Percentiles rank a stretch among this genome's conserved stretches.
These are phyloP conservation scores for Xylaria flabelliformis DNA, from an alignment of 495 filamentous ascomycete species.

Conservation along the genomic window DNA sequence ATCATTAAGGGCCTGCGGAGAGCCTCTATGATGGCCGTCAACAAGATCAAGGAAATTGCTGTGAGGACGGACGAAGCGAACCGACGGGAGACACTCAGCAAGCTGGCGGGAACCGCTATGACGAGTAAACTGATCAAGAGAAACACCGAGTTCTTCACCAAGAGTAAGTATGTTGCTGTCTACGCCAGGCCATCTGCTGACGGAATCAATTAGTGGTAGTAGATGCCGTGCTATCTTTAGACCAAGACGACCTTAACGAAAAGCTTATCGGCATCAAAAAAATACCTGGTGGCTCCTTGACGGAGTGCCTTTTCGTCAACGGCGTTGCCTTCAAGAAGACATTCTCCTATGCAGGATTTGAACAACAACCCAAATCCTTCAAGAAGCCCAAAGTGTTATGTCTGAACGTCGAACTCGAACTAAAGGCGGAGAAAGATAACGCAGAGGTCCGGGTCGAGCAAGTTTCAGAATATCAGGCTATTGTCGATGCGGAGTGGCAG, in stretches of 20 bases:
- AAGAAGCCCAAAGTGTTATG: slow-evolving; percentile 92
- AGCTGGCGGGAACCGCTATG: slow-evolving; percentile 96
- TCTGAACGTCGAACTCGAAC: slow-evolving; percentile 94
- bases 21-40: slow-evolving; percentile 90
- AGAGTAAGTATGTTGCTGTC: slow-evolving; percentile 67
- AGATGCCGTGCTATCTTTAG: slow-evolving; percentile 93
- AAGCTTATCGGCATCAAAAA: slow-evolving; percentile 98
- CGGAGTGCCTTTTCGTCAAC: slow-evolving; percentile 96
- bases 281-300: slow-evolving; percentile 93
- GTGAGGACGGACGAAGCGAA: slow-evolving; percentile 85
- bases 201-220: slow-evolving; percentile 77
- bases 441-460: slow-evolving; percentile 97
- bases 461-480: slow-evolving; percentile 98
- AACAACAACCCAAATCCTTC: slow-evolving; percentile 97
- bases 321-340: slow-evolving; percentile 99
- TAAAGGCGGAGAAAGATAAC: slow-evolving; percentile 99
- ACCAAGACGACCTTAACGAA: slow-evolving; percentile 96
- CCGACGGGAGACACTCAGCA: slow-evolving; percentile 85
- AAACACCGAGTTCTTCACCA: slow-evolving; percentile 95
- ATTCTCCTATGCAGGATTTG: slow-evolving; percentile 98
- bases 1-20: slow-evolving; percentile 96
- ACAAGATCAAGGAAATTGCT: slow-evolving; percentile 98
- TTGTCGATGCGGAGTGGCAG: slow-evolving; percentile 99
- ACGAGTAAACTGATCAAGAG: slow-evolving; percentile 99
- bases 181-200: slow-evolving; percentile 6